Evolutionary conservation across 78 protist genomes (phyloP).

Genomic region (Dictyostelium citrinum): DNA sequence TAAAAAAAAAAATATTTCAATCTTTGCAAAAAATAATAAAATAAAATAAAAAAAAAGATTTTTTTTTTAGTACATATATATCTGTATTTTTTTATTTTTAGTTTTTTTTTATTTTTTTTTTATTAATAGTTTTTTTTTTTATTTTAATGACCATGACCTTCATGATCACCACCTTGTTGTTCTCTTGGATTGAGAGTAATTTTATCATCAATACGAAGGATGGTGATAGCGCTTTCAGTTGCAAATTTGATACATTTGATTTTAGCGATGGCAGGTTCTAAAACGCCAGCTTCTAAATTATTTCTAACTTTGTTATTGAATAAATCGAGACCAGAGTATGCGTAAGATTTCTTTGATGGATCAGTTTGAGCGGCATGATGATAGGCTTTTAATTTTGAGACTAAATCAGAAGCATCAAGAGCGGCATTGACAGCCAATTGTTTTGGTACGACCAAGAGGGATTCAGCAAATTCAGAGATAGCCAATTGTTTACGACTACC

Average conservation of each 20-base stretch:
- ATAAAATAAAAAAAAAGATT: neutral
- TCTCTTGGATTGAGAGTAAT: constrained; percentile 89
- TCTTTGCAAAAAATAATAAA: no score
- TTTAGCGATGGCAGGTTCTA: constrained; percentile 98
- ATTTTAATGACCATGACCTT: constrained; percentile 40
- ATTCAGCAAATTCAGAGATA: constrained; percentile 97
- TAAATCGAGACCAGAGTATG: constrained; percentile 90
- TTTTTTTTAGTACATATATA: neutral
- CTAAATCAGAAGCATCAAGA: constrained; percentile 98
- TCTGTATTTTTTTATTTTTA: neutral
- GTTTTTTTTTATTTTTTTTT: neutral
- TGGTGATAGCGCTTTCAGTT: constrained; percentile 99
- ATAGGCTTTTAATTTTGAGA: constrained; percentile 95
- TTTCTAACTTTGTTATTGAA: constrained; percentile 85
- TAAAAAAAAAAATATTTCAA: no score
- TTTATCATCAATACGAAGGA: constrained; percentile 97
- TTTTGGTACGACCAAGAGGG: constrained; percentile 99
- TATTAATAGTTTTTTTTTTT: neutral
- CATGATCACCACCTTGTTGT: constrained; percentile 7
- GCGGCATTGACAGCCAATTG: constrained; percentile 98
- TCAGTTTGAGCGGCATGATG: constrained; percentile 95
- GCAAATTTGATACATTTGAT: constrained; percentile 97
- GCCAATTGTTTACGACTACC: constrained; percentile 98
- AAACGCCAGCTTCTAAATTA: constrained; percentile 96
- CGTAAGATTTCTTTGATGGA: constrained; percentile 40